Evolutionary conservation across 805 yeast genomes (phyloP), one percentile per base, ranked within the genome.

Genomic region (Barnettozyma botsteinii): DNA sequence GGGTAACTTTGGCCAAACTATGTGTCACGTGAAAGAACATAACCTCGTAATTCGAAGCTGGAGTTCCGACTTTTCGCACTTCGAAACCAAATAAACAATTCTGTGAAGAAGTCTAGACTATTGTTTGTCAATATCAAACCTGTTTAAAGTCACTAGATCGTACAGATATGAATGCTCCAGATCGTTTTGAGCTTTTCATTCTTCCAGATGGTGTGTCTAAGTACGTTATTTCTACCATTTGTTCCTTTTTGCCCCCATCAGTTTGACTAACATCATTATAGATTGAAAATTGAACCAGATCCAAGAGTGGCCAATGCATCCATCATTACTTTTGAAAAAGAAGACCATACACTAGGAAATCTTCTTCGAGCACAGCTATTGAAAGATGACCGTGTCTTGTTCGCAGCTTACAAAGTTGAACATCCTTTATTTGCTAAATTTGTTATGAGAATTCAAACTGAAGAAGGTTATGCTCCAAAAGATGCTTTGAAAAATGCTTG

Each of bases 151-250:
- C 28, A 7, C 28, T 11, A 11, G 4, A 19, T 17, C 14, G 13
- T 8, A 14, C 13, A 7, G n/a, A 20, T n/a, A 91, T 93, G 98
- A 93, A 93, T 68, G 98, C 98, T 57, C 99, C 99, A 65, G 98
- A 93, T 69, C 82, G 98, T 73, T 93, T 91, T 62, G 99, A 93
- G 71, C 77, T 93, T 30, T 93, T 93, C 61, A 77, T 93, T 53
- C 73, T 93, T 53, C 98, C 97, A n/a, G 99, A 93, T 62, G 98
- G 98, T 39, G 94, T 86, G 39, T 84, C 91, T 38, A 93, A 93
- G 85, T 81, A 70, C 25, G 85, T 72, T 17, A 12, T 20, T 13
- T 28, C 14, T 2, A 15, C 21, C 12, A 4, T 23, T 7, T 17
- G 12, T 8, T 14, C 11, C 11, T 7, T 3, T 25, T 4, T 22